Conservation (phyloP, 257 asterid species). For the Solanum commersonii region DNA sequence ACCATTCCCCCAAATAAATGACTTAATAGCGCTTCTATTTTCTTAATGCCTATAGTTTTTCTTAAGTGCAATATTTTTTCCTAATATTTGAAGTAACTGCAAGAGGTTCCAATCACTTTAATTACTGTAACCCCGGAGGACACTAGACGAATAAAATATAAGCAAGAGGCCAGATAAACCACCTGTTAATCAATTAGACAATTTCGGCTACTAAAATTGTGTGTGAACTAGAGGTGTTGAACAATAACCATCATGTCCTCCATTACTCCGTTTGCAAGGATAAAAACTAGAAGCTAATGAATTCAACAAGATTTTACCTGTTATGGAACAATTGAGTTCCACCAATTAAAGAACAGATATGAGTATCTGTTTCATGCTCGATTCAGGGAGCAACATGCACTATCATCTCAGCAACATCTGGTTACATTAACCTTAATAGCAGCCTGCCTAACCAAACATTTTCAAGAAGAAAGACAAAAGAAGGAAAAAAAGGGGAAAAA, state of each 20-base stretch:
- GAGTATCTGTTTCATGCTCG: slow-evolving; percentile 9
- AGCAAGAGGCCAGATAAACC: background rate
- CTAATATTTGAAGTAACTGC: background rate
- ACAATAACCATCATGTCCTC: background rate
- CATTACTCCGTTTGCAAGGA: background rate
- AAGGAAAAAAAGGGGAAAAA: background rate
- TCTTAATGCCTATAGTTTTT: background rate
- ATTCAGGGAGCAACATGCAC: slow-evolving; percentile 11
- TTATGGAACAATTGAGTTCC: slow-evolving; percentile 26
- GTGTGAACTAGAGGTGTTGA: background rate
- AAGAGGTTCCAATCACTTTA: background rate
- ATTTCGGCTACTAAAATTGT: background rate
- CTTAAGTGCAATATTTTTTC: background rate
- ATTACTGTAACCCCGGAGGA: background rate
- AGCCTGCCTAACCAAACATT: slow-evolving; percentile 56
- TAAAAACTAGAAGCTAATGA: slow-evolving; percentile 3
- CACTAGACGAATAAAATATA: background rate
- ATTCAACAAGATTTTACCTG: slow-evolving; percentile 46
- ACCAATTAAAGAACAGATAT: slow-evolving; percentile 26
- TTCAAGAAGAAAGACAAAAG: slow-evolving; percentile 13
- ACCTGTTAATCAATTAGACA: background rate
- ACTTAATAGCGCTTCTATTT: background rate
- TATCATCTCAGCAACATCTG: slow-evolving; percentile 53
- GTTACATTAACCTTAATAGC: slow-evolving; percentile 40
- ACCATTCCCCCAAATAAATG: background rate